Conservation (phyloP, 2,329 filamentous ascomycete genomes). For the Aureobasidium sp. region DNA sequence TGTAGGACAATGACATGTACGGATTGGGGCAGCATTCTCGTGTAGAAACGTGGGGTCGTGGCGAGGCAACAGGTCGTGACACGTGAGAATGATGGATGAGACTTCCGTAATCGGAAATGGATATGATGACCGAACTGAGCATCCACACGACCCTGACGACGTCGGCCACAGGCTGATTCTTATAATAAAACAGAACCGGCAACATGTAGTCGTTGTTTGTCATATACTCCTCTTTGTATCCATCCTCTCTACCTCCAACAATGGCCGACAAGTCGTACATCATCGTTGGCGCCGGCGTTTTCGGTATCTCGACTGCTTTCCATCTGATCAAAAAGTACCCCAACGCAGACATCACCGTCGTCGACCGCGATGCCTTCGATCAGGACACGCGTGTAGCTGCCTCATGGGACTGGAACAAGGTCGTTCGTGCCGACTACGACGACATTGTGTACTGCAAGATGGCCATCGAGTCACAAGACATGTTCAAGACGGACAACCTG, state of each 20-base stretch:
- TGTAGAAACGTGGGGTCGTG: not conserved
- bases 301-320: conserved; percentile 34
- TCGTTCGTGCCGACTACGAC: conserved; percentile 61
- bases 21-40: not conserved
- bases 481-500: conserved; percentile 51
- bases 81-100: conserved; percentile 8
- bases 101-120: conserved; percentile 10
- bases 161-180: not conserved
- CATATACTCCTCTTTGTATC: not conserved
- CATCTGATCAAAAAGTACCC: conserved; percentile 35
- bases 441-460: conserved; percentile 56
- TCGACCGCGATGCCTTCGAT: conserved; percentile 31
- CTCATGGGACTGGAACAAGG: conserved; percentile 67
- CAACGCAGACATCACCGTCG: conserved; percentile 32
- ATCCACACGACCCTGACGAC: not conserved
- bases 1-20: not conserved
- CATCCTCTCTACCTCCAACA: not conserved
- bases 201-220: conserved; percentile 6
- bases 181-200: conserved; percentile 8
- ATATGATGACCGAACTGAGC: conserved; percentile 10
- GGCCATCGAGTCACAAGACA: conserved; percentile 56
- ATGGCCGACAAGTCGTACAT: conserved; percentile 22
- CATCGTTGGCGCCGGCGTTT: conserved; percentile 30
- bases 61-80: not conserved
- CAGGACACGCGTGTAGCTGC: conserved; percentile 42